Base-by-base conservation (phyloP, 73 alveolate genomes). In the Paramecium octaurelia region DNA sequence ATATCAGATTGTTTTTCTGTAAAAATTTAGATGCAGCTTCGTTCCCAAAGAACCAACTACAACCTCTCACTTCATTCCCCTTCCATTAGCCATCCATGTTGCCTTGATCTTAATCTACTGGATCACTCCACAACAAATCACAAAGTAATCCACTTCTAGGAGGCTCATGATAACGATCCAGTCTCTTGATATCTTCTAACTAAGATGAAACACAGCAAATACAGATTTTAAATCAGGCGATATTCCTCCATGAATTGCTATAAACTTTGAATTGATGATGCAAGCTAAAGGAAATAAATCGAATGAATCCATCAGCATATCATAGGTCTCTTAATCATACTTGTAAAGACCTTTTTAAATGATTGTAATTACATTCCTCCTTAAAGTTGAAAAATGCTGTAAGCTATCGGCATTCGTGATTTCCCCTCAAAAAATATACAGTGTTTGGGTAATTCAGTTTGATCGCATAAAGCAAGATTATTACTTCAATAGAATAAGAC, bases 341-440 rank as follows among this genome's bases (percentile, higher is more conserved):
- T 93, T 94, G 69, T 75, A 68, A 35, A 69, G 44, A 68, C 90
- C 90, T 77, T 24, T 18, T 59, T 31, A 2, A 34, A n/a, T 24
- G 7, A 36, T 29, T 36, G 12, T 24, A 34, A 21, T 21, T 77
- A 68, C 96, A 89, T 86, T 97, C 99, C 48, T 85, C 95, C 83
- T 98, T 96, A 86, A 97, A 97, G 76, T 95, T 97, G 94, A 97
- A 97, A 86, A 95, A 95, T 20, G 95, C 59, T 23, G 99, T 97
- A 97, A 97, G 93, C 83, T 97, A 92, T 88, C 99, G 83, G 93
- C 99, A 96, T 76, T 97, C 99, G 58, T 97, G 99, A 60, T 97
- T 97, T 31, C 99, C 99, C 76, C 99, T 92, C 57, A 97, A 92
- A 95, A 97, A 75, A 92, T 88, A 96, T 21, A 96, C 89, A 5